Conservation (phyloP, 2,329 filamentous ascomycete genomes). For the Thermoascus crustaceus region DNA sequence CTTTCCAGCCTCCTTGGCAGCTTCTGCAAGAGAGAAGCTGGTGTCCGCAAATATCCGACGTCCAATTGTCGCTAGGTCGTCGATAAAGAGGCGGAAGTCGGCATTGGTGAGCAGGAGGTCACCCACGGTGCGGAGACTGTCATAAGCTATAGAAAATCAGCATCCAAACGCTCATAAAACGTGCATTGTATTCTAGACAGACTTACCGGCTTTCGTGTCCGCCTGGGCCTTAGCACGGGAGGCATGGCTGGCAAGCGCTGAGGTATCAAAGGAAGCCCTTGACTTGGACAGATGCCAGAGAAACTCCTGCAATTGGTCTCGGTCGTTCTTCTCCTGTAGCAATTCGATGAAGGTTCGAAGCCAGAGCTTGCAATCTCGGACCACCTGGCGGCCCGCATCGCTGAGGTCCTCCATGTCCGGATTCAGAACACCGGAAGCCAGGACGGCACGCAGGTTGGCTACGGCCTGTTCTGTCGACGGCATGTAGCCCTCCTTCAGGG, state of each 20-base stretch:
- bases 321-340: conserved; percentile 69
- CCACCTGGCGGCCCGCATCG: conserved; percentile 63
- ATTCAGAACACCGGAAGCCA: conserved; percentile 71
- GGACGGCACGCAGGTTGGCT: conserved; percentile 67
- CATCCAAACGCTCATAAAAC: too few species aligned
- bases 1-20: conserved; percentile 65
- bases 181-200: too few species aligned
- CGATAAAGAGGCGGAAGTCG: conserved; percentile 79
- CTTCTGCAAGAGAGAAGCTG: conserved; percentile 67
- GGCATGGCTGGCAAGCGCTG: conserved; percentile 54
- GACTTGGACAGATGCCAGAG: conserved; percentile 76
- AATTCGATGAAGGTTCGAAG: conserved; percentile 75
- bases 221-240: conserved; percentile 58
- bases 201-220: conserved; percentile 59
- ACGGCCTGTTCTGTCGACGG: conserved; percentile 81
- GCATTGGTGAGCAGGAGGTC: conserved; percentile 81
- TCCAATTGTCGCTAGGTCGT: conserved; percentile 69
- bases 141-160: too few species aligned
- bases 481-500: conserved; percentile 77
- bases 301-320: conserved; percentile 85
- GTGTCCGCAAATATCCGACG: conserved; percentile 83
- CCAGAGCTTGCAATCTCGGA: conserved; percentile 64
- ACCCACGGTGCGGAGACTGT: conserved; percentile 74
- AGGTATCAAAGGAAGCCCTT: conserved; percentile 59
- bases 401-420: conserved; percentile 67